Evolutionary conservation across 2,329 filamentous ascomycete species (phyloP).

Genomic region (Claviceps sp.): DNA sequence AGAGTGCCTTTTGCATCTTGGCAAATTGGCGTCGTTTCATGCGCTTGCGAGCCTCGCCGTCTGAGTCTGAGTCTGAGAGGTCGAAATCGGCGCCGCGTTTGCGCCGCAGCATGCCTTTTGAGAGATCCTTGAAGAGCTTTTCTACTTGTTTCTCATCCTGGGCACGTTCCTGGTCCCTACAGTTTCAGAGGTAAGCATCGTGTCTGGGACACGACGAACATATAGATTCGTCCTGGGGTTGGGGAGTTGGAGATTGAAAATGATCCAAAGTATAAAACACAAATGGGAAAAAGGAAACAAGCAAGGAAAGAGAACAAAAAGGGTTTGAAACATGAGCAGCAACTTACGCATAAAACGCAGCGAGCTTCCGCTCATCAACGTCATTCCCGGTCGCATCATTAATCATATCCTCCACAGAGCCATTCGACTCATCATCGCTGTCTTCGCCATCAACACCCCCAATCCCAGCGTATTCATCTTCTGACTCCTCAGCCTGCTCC

Average conservation of each 20-base stretch:
- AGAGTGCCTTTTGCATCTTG: slow-evolving; percentile 78
- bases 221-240: no score
- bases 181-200: not conserved
- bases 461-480: slow-evolving; percentile 92
- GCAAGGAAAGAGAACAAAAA: not conserved
- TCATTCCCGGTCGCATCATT: slow-evolving; percentile 67
- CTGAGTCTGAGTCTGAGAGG: slow-evolving; percentile 83
- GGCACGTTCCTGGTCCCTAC: slow-evolving; percentile 62
- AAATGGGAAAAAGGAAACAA: not conserved
- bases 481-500: slow-evolving; percentile 91
- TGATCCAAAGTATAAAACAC: no score
- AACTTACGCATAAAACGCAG: slow-evolving; percentile 82
- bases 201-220: not conserved
- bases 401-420: slow-evolving; percentile 74
- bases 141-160: slow-evolving; percentile 79
- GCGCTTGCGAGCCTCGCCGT: slow-evolving; percentile 60
- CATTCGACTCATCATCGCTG: slow-evolving; percentile 56
- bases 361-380: slow-evolving; percentile 68
- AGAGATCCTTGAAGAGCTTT: slow-evolving; percentile 86
- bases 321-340: not conserved
- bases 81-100: slow-evolving; percentile 74
- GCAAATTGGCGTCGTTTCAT: slow-evolving; percentile 81
- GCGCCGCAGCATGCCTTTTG: slow-evolving; percentile 72
- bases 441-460: slow-evolving; percentile 85
- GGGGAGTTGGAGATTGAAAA: no score